Base-by-base conservation (phyloP, 2,329 filamentous ascomycete species). In the Parastagonospora avenae region DNA sequence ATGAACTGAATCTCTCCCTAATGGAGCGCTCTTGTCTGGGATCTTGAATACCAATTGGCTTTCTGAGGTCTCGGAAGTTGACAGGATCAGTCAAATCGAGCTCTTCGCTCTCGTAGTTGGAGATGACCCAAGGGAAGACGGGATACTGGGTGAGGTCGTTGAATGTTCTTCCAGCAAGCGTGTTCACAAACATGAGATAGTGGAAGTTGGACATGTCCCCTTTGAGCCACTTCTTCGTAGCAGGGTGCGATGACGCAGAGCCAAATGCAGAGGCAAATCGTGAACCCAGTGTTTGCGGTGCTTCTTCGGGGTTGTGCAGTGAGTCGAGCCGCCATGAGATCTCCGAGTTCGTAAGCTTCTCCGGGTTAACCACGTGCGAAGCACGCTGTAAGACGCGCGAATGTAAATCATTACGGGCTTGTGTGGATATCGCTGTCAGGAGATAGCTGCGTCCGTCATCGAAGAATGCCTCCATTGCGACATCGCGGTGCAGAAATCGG, bases 181-280 rank as follows among this genome's bases (percentile, higher is more conserved):
- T 97, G 68, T 99, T 99, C 67, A 99, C 87, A 53, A 97, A 86
- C 93, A 99, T 99, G 31, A 99, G 83, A 68, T 99, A 99, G 73
- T 97, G 92, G 66, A 99, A 99, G 72, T 99, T 99, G 11, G 93
- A 97, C 42, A 97, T 91, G 66, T 99, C 94, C 10, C 95, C 94
- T 69, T 87, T 89, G 52, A 94, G 84, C 94, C 94, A 99, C 71
- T 87, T 88, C 59, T 89, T 88, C 66, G 94, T 96, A 8, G 91
- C 87, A 8, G 92, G 90, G 59, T 92, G 92, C 72, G 89, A 89
- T 0, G 90, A 84, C 0, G 86, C 87, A 16, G 91, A 85, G 57
- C 92, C 91, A 78, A 99, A 97, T 10, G 97, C 90, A 57, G 87
- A 96, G 16, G 91, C 92, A 64, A 97, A 92, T 64, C 93, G 93